Evolutionary conservation across 2,329 filamentous ascomycete genomes (phyloP).

Genomic region (Nemania bipapillata): DNA sequence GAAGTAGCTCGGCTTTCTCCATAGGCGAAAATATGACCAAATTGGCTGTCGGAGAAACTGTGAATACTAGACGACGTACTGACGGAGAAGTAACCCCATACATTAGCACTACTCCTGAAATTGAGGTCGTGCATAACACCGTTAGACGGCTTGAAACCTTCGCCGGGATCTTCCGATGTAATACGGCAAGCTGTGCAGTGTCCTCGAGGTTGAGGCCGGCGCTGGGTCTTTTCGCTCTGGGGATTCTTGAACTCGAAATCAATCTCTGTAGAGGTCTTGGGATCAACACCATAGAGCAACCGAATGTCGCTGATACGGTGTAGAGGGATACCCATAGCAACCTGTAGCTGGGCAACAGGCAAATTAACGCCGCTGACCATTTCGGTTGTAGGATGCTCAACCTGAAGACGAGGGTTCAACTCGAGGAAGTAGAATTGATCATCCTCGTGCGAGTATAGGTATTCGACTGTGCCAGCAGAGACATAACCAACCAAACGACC

Average conservation of each 20-base stretch:
- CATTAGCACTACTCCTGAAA: constrained; percentile 98
- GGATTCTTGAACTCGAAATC: constrained; percentile 96
- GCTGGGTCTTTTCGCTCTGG: constrained; percentile 83
- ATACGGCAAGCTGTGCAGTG: constrained; percentile 99
- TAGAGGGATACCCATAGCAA: constrained; percentile 97
- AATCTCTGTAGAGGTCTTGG: constrained; percentile 84
- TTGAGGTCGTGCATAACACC: constrained; percentile 99
- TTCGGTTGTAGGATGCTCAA: constrained; percentile 98
- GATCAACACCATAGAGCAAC: constrained; percentile 93
- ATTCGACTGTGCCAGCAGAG: constrained; percentile 97
- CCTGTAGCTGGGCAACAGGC: constrained; percentile 95
- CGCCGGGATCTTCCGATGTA: constrained; percentile 97
- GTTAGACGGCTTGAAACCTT: constrained; percentile 99
- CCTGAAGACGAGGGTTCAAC: constrained; percentile 97
- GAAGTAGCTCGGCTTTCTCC: constrained; percentile 97
- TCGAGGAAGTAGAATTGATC: constrained; percentile 99
- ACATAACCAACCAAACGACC: constrained; percentile 97
- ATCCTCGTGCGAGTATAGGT: constrained; percentile 96
- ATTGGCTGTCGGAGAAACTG: constrained; percentile 98
- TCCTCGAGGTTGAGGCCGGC: constrained; percentile 90
- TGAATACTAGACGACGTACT: constrained; percentile 96
- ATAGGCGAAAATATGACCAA: constrained; percentile 99
- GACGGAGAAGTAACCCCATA: constrained; percentile 99
- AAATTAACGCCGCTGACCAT: constrained; percentile 99
- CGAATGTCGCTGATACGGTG: constrained; percentile 97